These are phyloP conservation scores for Onygenales sp. DNA, from an alignment of 2,329 filamentous ascomycete genomes.

Conservation along the genomic window DNA sequence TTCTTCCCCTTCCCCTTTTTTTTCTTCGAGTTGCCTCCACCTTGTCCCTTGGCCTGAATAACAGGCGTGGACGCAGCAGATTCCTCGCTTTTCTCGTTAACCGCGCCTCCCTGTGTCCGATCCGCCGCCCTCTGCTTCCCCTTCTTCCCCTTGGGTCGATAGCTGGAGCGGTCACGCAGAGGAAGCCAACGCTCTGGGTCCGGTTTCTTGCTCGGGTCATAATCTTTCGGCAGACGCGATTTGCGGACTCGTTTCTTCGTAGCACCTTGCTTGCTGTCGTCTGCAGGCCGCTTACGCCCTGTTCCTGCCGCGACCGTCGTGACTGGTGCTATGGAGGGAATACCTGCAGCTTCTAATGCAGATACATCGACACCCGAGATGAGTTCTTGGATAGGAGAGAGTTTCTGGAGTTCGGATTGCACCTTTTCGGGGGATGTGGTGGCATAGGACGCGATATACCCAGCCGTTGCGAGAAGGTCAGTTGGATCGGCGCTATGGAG, in stretches of 20 bases:
- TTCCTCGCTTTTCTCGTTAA: constrained; percentile 61
- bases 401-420: constrained; percentile 25
- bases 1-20: constrained; percentile 43
- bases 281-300: constrained; percentile 31
- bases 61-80: constrained; percentile 23
- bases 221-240: constrained; percentile 39
- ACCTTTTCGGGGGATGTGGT: constrained; percentile 34
- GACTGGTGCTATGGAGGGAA: constrained; percentile 25
- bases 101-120: constrained; percentile 75
- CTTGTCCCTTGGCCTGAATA: constrained; percentile 21
- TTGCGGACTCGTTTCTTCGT: constrained; percentile 35
- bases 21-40: constrained; percentile 35
- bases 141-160: constrained; percentile 85
- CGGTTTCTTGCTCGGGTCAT: constrained; percentile 63
- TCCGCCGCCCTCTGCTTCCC: constrained; percentile 73
- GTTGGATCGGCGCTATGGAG: constrained; percentile 55
- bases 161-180: constrained; percentile 76
- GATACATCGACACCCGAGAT: constrained; percentile 34
- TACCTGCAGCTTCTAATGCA: constrained; percentile 36
- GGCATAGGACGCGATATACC: constrained; percentile 75
- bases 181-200: constrained; percentile 94
- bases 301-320: constrained; percentile 20
- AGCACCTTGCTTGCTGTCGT: constrained; percentile 19
- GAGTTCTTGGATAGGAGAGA: constrained; percentile 33
- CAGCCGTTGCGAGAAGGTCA: constrained; percentile 65